Percentiles rank a stretch among this genome's conserved stretches.
Conservation (phyloP, 805 yeast species). For the Wickerhamiella siamensis region DNA sequence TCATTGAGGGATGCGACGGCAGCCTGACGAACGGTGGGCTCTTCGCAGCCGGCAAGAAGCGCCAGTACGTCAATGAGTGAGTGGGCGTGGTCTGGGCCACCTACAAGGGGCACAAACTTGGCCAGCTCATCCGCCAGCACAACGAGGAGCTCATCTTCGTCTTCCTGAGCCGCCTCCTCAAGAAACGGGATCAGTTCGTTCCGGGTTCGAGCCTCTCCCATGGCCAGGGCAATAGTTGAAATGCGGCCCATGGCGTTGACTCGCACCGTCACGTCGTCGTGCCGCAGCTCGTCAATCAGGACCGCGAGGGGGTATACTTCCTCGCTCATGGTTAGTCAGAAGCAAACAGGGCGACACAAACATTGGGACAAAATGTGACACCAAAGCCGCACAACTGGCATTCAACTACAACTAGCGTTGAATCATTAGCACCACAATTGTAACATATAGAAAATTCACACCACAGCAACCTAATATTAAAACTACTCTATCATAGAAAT, state of each 20-base stretch:
- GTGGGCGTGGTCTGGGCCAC: conserved; percentile 58
- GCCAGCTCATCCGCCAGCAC: conserved; percentile 86
- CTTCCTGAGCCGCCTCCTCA: conserved; percentile 57
- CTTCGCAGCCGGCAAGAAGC: conserved; percentile 81
- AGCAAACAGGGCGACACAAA: no score
- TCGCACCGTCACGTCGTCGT: conserved; percentile 87
- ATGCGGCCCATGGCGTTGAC: conserved; percentile 89
- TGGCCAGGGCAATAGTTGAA: conserved; percentile 86
- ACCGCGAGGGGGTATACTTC: conserved; percentile 88
- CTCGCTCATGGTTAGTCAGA: conserved; percentile 19
- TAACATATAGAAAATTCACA: no score
- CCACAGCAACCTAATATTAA: no score
- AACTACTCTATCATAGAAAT: no score
- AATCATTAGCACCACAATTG: no score
- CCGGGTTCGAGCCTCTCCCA: conserved; percentile 88
- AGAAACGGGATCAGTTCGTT: conserved; percentile 81
- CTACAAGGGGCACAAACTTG: conserved; percentile 73
- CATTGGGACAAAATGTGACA: no score
- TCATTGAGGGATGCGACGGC: conserved; percentile 76
- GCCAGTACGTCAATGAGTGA: conserved; percentile 53
- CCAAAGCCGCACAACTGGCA: no score
- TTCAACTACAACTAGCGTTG: no score
- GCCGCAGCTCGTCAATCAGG: conserved; percentile 91
- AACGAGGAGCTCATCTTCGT: conserved; percentile 95
- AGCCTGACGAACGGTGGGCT: conserved; percentile 87